Evolutionary conservation across 1,139 yeast genomes (phyloP), one percentile per base, ranked within the genome.

Genomic region (Geotrichum citri-aurantii): DNA sequence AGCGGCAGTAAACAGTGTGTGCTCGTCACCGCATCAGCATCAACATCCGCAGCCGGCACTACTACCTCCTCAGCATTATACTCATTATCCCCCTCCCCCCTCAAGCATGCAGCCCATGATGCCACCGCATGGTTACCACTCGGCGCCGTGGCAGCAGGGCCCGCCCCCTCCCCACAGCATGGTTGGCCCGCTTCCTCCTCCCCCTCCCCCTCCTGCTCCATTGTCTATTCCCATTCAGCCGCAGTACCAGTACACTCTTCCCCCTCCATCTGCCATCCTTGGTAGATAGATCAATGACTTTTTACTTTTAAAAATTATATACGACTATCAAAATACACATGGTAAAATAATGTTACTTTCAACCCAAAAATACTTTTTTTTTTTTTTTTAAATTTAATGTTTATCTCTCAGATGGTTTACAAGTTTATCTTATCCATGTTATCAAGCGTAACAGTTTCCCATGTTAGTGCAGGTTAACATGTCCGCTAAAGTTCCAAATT

Each of bases 181-280:
- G n/a, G n/a, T 37, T 14, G 19, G 23, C 27, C 56, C 42, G 7
- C 54, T n/a, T 23, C 56, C 48, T 3, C 59, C 53, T 23, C 55
- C 56, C 17, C 56, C 56, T 42, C 59, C 49, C 14, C 52, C 52
- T 2, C 50, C 55, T 52, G 21, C 48, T 47, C 46, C 52, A 7
- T 4, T 26, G 29, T 37, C 42, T 14, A 37, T 37, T 37, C 42
- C 42, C 17, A 37, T 37, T 26, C 54, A 21, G 23, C 50, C 29
- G 23, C 57, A 49, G 44, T 56, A 52, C 42, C 56, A 48, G 26
- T 52, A 48, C 50, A 49, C 50, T 29, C 44, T 56, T 21, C 56
- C 59, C 8, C 52, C 56, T 8, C 24, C 59, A n/a, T 40, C 54
- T 7, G 56, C 59, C 47, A 56, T 52, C 21, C 47, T 56, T 19